phyloP scores from a whole-genome alignment of 257 asterid species.

The Verbascum thapsus region DNA sequence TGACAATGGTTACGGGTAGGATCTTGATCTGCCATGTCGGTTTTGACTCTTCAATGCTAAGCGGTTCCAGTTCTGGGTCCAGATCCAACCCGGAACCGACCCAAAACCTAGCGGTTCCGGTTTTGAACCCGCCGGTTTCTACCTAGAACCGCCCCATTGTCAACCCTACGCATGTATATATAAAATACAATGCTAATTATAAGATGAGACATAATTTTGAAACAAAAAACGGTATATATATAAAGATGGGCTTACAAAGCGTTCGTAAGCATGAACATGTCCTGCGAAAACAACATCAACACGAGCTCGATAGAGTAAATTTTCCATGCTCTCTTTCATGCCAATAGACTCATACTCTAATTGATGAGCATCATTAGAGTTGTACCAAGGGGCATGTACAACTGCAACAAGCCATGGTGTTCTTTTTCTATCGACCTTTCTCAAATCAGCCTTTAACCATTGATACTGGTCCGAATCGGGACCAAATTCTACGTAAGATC shows the following conservation, averaged over 20 bases:
- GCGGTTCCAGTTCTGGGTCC: too few relatives aligned
- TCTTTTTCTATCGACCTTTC: slow-evolving; percentile 43
- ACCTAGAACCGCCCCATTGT: too few relatives aligned
- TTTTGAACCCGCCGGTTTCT: too few relatives aligned
- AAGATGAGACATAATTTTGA: background rate
- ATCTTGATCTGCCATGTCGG: too few relatives aligned
- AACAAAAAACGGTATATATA: background rate
- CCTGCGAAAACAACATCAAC: slow-evolving; percentile 68
- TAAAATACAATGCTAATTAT: too few relatives aligned
- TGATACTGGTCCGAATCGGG: slow-evolving; percentile 46
- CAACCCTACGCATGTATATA: too few relatives aligned
- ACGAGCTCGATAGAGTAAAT: slow-evolving; percentile 50
- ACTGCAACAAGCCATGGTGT: slow-evolving; percentile 69
- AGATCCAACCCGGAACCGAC: too few relatives aligned
- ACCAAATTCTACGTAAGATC: slow-evolving; percentile 62
- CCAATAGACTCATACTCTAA: slow-evolving; percentile 42
- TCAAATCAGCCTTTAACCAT: slow-evolving; percentile 53
- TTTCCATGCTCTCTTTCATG: slow-evolving; percentile 64
- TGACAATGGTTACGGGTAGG: too few relatives aligned
- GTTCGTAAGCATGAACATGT: slow-evolving; percentile 81
- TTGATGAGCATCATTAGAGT: slow-evolving; percentile 62
- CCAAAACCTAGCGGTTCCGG: too few relatives aligned
- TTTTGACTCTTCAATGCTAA: too few relatives aligned
- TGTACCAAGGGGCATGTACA: slow-evolving; percentile 81
- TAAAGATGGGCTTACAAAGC: slow-evolving; percentile 53